A percentile compares a stretch with the other conserved stretches of the same genome.
Evolutionary conservation across 2,329 filamentous ascomycete species (phyloP).

Genomic region (Arthrobotrys iridis): DNA sequence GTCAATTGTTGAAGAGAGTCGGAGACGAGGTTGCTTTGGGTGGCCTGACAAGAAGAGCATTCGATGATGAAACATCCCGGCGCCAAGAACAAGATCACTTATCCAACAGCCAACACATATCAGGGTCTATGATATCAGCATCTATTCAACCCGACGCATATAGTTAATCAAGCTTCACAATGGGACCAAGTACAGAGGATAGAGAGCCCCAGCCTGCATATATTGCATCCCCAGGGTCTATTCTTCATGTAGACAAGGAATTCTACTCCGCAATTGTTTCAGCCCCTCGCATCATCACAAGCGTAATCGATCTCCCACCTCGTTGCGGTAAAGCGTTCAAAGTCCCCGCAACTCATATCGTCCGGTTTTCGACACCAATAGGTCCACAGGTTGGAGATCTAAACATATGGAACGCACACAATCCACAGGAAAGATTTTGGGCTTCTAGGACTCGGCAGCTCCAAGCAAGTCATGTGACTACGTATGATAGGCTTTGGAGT

Average conservation of each 20-base stretch:
- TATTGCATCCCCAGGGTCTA: constrained; percentile 15
- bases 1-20: constrained; percentile 33
- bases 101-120: constrained; percentile 49
- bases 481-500: constrained; percentile 79
- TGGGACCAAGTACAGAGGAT: neutral
- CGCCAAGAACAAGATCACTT: constrained; percentile 25
- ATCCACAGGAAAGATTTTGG: constrained; percentile 33
- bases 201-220: constrained; percentile 32
- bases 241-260: constrained; percentile 24
- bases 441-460: constrained; percentile 72
- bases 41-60: constrained; percentile 46
- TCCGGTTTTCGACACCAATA: constrained; percentile 21
- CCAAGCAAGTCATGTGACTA: constrained; percentile 77
- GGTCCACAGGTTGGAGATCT: constrained; percentile 31
- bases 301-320: too few species aligned
- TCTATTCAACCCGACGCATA: neutral
- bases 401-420: constrained; percentile 22
- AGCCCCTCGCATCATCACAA: constrained; percentile 19
- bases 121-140: neutral
- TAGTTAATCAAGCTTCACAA: neutral
- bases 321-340: constrained; percentile 26
- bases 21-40: constrained; percentile 29
- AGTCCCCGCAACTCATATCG: constrained; percentile 17
- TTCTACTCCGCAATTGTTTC: constrained; percentile 19
- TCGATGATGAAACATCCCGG: constrained; percentile 50